Percentiles rank a stretch among this genome's conserved stretches.
Evolutionary conservation across 164 flowering plant genomes (phyloP).

Genomic region (Tetrastigma voinierianum): DNA sequence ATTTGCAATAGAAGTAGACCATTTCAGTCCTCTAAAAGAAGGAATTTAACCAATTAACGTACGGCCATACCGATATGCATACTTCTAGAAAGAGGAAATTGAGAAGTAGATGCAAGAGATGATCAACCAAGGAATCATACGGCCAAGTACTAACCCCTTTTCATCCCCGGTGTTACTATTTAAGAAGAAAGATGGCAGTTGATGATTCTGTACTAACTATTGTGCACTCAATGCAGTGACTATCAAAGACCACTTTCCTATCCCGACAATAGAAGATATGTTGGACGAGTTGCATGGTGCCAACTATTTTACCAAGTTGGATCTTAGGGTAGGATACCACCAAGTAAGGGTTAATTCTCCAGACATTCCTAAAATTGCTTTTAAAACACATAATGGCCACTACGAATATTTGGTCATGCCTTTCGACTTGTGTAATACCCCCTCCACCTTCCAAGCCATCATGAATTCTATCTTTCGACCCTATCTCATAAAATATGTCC

Average conservation of each 20-base stretch:
- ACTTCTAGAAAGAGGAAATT: neutral
- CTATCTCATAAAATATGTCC: neutral
- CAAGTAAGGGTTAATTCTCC: neutral
- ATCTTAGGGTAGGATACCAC: too few species aligned
- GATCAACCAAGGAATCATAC: neutral
- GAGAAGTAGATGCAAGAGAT: neutral
- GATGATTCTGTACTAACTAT: constrained; percentile 15
- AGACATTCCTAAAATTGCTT: constrained; percentile 9
- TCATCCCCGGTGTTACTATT: neutral
- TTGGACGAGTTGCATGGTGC: constrained; percentile 9
- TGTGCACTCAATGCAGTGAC: too few species aligned
- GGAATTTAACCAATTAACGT: neutral
- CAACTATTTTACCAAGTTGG: constrained; percentile 1
- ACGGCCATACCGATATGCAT: neutral
- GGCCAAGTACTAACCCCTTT: constrained; percentile 6
- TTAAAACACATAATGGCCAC: too few species aligned
- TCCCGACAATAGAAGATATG: constrained; percentile 5
- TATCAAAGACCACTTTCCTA: constrained; percentile 7
- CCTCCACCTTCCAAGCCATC: too few species aligned
- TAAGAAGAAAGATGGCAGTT: constrained; percentile 8
- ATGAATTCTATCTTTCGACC: neutral
- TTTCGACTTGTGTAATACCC: too few species aligned
- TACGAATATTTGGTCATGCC: too few species aligned
- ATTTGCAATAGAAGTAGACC: neutral
- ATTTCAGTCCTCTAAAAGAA: neutral